A percentile compares a stretch with the other conserved stretches of the same genome.
Conservation (phyloP, 2,329 filamentous ascomycete genomes). For the Aulographum hederae region DNA sequence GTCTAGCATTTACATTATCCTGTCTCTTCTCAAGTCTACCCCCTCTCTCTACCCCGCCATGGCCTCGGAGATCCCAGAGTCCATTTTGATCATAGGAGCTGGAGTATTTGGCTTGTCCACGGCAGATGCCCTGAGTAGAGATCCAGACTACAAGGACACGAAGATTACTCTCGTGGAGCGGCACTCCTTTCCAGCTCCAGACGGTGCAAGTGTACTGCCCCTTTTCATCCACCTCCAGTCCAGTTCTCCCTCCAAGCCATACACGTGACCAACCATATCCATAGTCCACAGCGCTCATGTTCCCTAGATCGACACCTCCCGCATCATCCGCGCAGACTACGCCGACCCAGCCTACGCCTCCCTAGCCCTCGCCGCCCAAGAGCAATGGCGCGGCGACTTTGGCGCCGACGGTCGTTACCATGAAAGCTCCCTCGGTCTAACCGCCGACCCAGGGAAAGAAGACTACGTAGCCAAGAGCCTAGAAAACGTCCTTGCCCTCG, state of each 20-base stretch:
- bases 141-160: slow-evolving; percentile 31
- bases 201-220: slow-evolving; percentile 31
- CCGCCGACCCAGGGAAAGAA: slow-evolving; percentile 31
- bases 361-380: slow-evolving; percentile 53
- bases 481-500: slow-evolving; percentile 15
- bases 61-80: slow-evolving; percentile 24
- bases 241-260: neutral
- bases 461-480: slow-evolving; percentile 21
- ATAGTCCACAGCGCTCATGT: no score
- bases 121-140: slow-evolving; percentile 50
- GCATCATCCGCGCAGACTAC: slow-evolving; percentile 60
- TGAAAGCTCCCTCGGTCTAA: slow-evolving; percentile 50
- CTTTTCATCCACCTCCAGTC: slow-evolving; percentile 3
- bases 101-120: slow-evolving; percentile 43
- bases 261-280: neutral
- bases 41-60: no score
- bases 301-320: slow-evolving; percentile 34
- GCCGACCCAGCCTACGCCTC: slow-evolving; percentile 58
- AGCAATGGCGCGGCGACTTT: slow-evolving; percentile 40
- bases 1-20: no score
- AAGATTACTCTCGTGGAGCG: slow-evolving; percentile 40
- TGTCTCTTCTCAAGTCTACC: no score
- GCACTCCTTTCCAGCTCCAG: slow-evolving; percentile 36
- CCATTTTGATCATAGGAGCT: slow-evolving; percentile 29
- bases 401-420: slow-evolving; percentile 49